Base-by-base conservation (phyloP, 1,284 basidiomycete genomes). In the Rhizoctonia solani region DNA sequence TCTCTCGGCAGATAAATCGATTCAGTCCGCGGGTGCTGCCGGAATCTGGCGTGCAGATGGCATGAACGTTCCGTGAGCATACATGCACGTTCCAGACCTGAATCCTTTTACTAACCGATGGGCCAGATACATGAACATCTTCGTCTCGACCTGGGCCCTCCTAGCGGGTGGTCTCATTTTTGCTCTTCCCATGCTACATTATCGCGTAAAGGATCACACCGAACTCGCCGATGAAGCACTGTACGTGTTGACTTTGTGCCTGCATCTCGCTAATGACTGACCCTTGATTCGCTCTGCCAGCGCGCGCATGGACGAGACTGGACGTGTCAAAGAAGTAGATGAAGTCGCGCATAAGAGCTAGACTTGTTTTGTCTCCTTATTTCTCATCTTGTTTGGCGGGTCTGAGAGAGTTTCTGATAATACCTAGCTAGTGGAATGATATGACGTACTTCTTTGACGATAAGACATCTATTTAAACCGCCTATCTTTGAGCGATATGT, bases 1-100 rank as follows among this genome's bases (percentile, higher is more conserved):
- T 32, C 19, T 8, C 19, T 66, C 21, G 66, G 27, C 69, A 84
- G 82, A 85, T 70, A 84, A 85, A 72, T 81, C 81, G 1, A 77
- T 85, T 32, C 84, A 85, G 71, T 83, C 82, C 34, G 82, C 82
- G 37, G 84, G 83, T 71, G 82, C 80, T 59, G 84, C 82, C 16
- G 82, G 81, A 16, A 74, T 78, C 11, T 85, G 83, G 83, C 76
- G 81, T 44, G 79, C 79, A 8, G 83, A 85, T 73, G 82, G 76
- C 8, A 74, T 80, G 19, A 73, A 74, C 58, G 70, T 81, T 82
- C 81, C 83, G 70, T 72, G 79, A 74, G 27, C 30, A 25, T 66
- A 29, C 53, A 52, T 4, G 3, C 37, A 16, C 25, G 41, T 37
- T n/a, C 30, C 39, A 25, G n/a, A n/a, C n/a, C n/a, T n/a, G 16